phyloP scores from a whole-genome alignment of 1,284 basidiomycete species.

The Sutorius eximius region DNA sequence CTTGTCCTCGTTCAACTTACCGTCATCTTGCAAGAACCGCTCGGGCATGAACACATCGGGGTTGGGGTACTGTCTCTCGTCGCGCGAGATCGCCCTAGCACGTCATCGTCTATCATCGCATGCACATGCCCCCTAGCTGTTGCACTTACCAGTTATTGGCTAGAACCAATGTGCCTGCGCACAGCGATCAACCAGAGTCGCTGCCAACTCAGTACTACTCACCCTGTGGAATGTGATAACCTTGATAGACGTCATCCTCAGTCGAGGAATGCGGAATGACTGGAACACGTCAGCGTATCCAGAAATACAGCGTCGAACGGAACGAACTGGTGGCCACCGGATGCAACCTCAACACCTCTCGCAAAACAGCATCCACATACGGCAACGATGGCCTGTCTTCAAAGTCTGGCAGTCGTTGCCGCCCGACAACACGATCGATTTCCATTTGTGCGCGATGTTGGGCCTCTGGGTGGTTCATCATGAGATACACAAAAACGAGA shows the following conservation, averaged over 20 bases:
- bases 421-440: slow-evolving; percentile 39
- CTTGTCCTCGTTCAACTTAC: slow-evolving; percentile 20
- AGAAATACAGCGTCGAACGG: background rate
- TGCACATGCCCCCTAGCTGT: background rate
- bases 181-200: background rate
- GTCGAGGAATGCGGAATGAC: slow-evolving; percentile 17
- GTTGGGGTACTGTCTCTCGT: slow-evolving; percentile 21
- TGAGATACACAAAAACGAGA: slow-evolving; percentile 33
- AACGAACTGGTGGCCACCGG: slow-evolving; percentile 21
- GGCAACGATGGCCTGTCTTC: slow-evolving; percentile 38
- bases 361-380: slow-evolving; percentile 40
- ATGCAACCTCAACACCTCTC: slow-evolving; percentile 36
- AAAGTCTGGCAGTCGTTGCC: slow-evolving; percentile 40
- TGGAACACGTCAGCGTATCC: background rate
- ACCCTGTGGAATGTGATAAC: slow-evolving; percentile 26
- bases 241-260: slow-evolving; percentile 27
- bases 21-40: slow-evolving; percentile 21
- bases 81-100: slow-evolving; percentile 26
- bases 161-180: slow-evolving; percentile 10
- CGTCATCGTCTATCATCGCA: background rate
- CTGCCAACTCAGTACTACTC: background rate
- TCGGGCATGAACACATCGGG: slow-evolving; percentile 24
- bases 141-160: slow-evolving; percentile 20
- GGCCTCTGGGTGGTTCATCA: slow-evolving; percentile 38
- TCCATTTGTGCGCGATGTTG: slow-evolving; percentile 39